Percentiles rank a stretch among this genome's conserved stretches.
Evolutionary conservation across 345 rosid species (phyloP).

Genomic region (Populus simonii): DNA sequence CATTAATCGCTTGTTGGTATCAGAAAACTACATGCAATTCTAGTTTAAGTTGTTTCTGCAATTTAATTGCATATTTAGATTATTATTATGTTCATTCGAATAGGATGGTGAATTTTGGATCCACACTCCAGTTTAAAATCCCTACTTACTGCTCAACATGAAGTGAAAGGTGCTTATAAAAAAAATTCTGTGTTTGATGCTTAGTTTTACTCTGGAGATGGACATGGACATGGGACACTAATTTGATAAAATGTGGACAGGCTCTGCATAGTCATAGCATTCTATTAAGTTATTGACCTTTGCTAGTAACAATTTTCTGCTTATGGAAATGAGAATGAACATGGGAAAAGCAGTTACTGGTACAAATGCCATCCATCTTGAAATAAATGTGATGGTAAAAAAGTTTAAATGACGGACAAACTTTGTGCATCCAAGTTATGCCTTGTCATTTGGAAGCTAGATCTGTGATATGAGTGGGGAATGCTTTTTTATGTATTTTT

Average conservation of each 20-base stretch:
- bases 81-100: neutral
- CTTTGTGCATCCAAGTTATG: neutral
- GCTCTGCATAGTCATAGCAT: neutral
- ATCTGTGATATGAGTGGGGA: neutral
- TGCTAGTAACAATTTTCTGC: neutral
- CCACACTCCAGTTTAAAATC: neutral
- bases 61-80: neutral
- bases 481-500: neutral
- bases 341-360: neutral
- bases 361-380: neutral
- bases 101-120: neutral
- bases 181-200: neutral
- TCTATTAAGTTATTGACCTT: neutral
- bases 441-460: neutral
- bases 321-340: neutral
- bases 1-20: neutral
- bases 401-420: neutral
- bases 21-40: neutral
- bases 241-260: neutral
- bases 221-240: neutral
- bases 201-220: neutral
- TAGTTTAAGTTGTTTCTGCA: neutral
- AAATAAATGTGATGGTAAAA: neutral
- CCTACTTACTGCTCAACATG: neutral
- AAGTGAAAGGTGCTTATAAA: neutral